These are phyloP conservation scores for Trichophyton equinum DNA, from an alignment of 2,329 filamentous ascomycete genomes.

Conservation along the genomic window DNA sequence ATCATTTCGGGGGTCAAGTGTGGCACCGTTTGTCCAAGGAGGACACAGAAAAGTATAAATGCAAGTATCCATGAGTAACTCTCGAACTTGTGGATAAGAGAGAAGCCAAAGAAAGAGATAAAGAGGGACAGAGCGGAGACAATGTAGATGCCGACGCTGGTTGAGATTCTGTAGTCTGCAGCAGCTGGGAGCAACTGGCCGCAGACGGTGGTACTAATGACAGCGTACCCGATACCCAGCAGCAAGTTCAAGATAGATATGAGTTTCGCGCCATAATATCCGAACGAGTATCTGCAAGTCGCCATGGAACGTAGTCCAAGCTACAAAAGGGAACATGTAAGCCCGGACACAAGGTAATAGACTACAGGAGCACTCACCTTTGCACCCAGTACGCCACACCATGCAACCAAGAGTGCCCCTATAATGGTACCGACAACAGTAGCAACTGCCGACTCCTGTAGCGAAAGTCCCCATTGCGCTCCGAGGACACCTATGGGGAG, in stretches of 20 bases:
- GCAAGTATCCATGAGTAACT: conserved; percentile 3
- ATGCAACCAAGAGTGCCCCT: conserved; percentile 31
- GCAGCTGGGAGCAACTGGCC: not conserved
- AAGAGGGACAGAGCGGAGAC: not conserved
- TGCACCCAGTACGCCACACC: conserved; percentile 18
- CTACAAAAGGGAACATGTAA: not conserved
- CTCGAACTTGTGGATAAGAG: not conserved
- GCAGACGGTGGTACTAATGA: not conserved
- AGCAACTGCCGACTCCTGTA: conserved; percentile 33
- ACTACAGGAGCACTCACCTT: not conserved
- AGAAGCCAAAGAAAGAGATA: conserved; percentile 5
- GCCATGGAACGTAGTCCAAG: conserved; percentile 2
- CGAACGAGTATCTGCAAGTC: conserved; percentile 1
- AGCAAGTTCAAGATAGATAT: not conserved
- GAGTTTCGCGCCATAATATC: not conserved
- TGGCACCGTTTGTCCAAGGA: not conserved
- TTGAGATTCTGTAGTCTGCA: not conserved
- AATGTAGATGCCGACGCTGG: not conserved
- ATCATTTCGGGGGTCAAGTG: not conserved
- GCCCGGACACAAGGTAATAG: not conserved
- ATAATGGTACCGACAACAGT: conserved; percentile 31
- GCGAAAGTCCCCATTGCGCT: conserved; percentile 36
- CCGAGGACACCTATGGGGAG: conserved; percentile 34
- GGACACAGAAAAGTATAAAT: conserved; percentile 1
- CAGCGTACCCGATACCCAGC: not conserved